phyloP scores from a whole-genome alignment of 2,329 filamentous ascomycete genomes.

The Cylindrodendrum hubeiense region DNA sequence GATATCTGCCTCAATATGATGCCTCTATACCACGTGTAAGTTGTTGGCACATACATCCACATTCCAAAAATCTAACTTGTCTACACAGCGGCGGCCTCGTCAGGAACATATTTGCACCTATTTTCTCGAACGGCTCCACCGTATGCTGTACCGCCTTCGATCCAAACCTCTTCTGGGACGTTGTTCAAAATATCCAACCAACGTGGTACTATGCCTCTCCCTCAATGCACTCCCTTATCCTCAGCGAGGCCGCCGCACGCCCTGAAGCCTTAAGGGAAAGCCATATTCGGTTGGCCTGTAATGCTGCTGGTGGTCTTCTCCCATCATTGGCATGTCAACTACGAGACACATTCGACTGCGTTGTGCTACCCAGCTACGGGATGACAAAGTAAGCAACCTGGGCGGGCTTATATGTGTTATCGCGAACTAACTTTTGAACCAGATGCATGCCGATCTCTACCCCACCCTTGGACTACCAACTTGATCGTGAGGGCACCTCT shows the following conservation, averaged over 20 bases:
- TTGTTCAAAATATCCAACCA: constrained; percentile 59
- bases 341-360: constrained; percentile 62
- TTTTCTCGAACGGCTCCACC: constrained; percentile 65
- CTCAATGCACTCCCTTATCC: constrained; percentile 67
- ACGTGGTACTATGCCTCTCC: constrained; percentile 72
- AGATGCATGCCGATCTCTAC: constrained; percentile 69
- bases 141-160: constrained; percentile 68
- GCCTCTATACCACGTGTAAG: constrained; percentile 68
- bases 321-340: constrained; percentile 63
- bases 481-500: constrained; percentile 66
- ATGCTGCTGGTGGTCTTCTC: constrained; percentile 65
- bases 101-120: constrained; percentile 66
- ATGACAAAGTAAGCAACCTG: constrained; percentile 63
- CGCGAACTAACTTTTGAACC: not conserved
- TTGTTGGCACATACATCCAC: constrained; percentile 34
- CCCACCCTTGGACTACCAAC: constrained; percentile 62
- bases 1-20: constrained; percentile 71
- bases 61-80: constrained; percentile 1
- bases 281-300: constrained; percentile 64
- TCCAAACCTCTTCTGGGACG: constrained; percentile 67
- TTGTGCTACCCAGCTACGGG: constrained; percentile 67
- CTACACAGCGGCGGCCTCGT: constrained; percentile 62
- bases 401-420: too few species aligned
- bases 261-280: constrained; percentile 55
- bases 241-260: constrained; percentile 58